phyloP scores from a whole-genome alignment of 495 filamentous ascomycete genomes.

The Penicillium ucsense region DNA sequence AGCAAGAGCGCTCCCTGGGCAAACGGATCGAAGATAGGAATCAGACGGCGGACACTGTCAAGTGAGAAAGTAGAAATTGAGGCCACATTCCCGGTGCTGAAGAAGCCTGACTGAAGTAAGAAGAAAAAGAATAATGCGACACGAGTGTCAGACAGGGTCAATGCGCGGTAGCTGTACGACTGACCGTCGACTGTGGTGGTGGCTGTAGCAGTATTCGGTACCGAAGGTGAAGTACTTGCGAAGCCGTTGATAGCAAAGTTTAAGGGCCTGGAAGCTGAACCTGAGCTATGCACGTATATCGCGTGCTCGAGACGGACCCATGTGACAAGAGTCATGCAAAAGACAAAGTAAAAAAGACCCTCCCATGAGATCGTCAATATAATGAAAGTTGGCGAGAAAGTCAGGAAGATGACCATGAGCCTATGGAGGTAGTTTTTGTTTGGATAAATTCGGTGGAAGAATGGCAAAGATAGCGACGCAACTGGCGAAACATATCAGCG shows the following conservation, averaged over 20 bases:
- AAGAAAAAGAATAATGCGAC: slow-evolving; percentile 91
- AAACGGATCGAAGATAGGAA: slow-evolving; percentile 92
- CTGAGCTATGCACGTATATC: slow-evolving; percentile 48
- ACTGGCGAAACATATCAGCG: slow-evolving; percentile 31
- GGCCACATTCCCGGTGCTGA: slow-evolving; percentile 93
- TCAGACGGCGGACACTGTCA: slow-evolving; percentile 81
- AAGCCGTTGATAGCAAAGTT: slow-evolving; percentile 5
- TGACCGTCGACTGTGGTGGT: slow-evolving; percentile 24
- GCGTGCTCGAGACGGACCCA: slow-evolving; percentile 90
- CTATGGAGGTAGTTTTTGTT: slow-evolving; percentile 87
- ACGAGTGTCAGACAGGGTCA: slow-evolving; percentile 73
- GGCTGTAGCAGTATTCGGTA: slow-evolving; percentile 8
- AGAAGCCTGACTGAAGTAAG: slow-evolving; percentile 91
- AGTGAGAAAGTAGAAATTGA: slow-evolving; percentile 91
- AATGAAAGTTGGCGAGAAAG: slow-evolving; percentile 88
- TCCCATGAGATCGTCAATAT: slow-evolving; percentile 98
- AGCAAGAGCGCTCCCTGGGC: slow-evolving; percentile 81
- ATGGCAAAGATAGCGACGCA: slow-evolving; percentile 67
- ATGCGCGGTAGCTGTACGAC: slow-evolving; percentile 51
- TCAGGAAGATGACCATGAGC: slow-evolving; percentile 80
- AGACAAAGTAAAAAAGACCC: slow-evolving; percentile 89
- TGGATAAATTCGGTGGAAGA: slow-evolving; percentile 69
- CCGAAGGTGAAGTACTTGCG: slow-evolving; percentile 14
- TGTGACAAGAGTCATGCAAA: slow-evolving; percentile 70
- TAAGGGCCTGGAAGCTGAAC: slow-evolving; percentile 7